These are phyloP conservation scores for Nicotiana rustica DNA, from an alignment of 305 asterid genomes.

Conservation along the genomic window DNA sequence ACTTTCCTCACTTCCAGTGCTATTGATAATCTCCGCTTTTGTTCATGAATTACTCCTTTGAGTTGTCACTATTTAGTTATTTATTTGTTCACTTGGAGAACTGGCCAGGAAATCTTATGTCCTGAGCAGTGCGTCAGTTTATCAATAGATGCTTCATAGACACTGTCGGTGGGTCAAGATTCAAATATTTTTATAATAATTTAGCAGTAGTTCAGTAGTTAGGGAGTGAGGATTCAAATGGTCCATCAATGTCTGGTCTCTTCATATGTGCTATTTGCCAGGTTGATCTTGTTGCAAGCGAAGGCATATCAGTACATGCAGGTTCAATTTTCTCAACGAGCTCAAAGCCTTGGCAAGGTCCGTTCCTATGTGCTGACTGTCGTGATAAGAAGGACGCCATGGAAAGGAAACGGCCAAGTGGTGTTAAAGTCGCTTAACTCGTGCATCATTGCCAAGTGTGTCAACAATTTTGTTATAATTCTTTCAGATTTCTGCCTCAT, in stretches of 20 bases:
- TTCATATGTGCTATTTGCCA: constrained; percentile 87
- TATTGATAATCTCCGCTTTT: too few species aligned
- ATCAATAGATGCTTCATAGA: too few species aligned
- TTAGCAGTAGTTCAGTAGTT: constrained; percentile 17
- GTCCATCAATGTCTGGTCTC: constrained; percentile 52
- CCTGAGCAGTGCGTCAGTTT: too few species aligned
- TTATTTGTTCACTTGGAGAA: too few species aligned
- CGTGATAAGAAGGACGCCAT: constrained; percentile 86
- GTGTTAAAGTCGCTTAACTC: constrained; percentile 63
- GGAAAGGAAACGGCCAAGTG: constrained; percentile 95
- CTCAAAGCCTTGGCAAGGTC: constrained; percentile 93
- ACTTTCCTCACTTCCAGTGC: too few species aligned
- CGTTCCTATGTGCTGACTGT: constrained; percentile 81
- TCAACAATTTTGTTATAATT: constrained; percentile 14
- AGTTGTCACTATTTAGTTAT: too few species aligned
- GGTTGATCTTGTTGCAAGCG: constrained; percentile 72
- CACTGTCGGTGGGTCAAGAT: too few species aligned
- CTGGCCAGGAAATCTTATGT: too few species aligned
- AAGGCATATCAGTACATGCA: constrained; percentile 86
- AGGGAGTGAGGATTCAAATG: constrained; percentile 60
- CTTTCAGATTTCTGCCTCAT: background rate
- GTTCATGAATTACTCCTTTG: too few species aligned
- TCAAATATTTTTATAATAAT: too few species aligned
- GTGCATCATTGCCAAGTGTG: background rate
- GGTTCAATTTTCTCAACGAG: constrained; percentile 79